A percentile compares a stretch with the other conserved stretches of the same genome.
Evolutionary conservation across 2,329 filamentous ascomycete species (phyloP).

Genomic region (Colletotrichum costaricense): DNA sequence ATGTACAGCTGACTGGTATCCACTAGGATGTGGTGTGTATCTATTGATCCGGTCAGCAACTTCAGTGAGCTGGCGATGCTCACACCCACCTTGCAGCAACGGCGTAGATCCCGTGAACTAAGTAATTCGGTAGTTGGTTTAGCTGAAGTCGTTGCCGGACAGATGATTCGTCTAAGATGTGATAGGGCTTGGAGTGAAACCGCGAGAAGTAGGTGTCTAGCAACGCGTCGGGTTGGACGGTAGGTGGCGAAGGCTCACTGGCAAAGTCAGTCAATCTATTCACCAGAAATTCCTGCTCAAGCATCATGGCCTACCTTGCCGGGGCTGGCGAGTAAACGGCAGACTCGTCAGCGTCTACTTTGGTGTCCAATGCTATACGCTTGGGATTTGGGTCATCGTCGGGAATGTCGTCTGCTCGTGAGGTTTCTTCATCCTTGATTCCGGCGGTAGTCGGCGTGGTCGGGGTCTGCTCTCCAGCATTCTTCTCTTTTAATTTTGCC

Average conservation of each 20-base stretch:
- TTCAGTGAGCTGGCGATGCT: background rate
- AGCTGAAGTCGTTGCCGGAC: conserved; percentile 78
- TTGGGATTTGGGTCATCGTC: conserved; percentile 54
- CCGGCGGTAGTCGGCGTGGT: conserved; percentile 37
- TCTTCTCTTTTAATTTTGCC: conserved; percentile 79
- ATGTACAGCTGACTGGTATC: conserved; percentile 74
- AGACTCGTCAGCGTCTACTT: conserved; percentile 49
- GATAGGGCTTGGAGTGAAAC: conserved; percentile 84
- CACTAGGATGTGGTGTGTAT: conserved; percentile 75
- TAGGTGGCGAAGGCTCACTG: conserved; percentile 58
- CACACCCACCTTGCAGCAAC: conserved; percentile 68
- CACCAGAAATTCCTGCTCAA: background rate
- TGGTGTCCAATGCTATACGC: conserved; percentile 50
- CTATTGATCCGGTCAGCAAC: conserved; percentile 53
- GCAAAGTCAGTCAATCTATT: conserved; percentile 17
- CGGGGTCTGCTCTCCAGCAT: conserved; percentile 50
- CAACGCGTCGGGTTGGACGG: conserved; percentile 68
- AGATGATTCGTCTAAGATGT: conserved; percentile 81
- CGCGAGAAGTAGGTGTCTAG: conserved; percentile 84
- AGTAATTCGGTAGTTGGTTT: conserved; percentile 70
- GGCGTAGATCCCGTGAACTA: conserved; percentile 69
- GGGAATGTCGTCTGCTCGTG: conserved; percentile 40
- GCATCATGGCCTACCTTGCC: conserved; percentile 45
- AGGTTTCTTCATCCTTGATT: conserved; percentile 39
- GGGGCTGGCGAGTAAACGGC: conserved; percentile 56